Evolutionary conservation across 225 moss, liverwort and hornwort species (phyloP).

Genomic region (Climacium dendroides): DNA sequence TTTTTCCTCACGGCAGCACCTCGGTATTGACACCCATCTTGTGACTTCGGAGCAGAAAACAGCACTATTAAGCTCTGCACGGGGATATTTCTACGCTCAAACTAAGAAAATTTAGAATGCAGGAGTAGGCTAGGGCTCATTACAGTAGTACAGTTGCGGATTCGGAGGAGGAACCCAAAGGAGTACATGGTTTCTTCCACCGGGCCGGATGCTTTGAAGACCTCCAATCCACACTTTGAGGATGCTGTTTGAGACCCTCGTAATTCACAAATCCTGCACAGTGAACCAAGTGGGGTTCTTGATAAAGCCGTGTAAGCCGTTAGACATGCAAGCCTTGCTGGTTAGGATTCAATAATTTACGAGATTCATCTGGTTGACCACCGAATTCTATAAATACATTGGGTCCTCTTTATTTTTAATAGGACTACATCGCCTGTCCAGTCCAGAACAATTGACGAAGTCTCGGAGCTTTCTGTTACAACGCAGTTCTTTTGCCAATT

Average conservation of each 20-base stretch:
- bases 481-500: background rate
- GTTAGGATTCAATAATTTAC: background rate
- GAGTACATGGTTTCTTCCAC: background rate
- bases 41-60: background rate
- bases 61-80: background rate
- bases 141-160: background rate
- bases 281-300: background rate
- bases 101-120: background rate
- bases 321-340: background rate
- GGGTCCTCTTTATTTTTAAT: background rate
- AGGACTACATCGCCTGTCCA: background rate
- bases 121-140: background rate
- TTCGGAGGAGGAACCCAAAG: background rate
- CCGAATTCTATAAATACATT: background rate
- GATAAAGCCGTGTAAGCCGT: background rate
- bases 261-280: background rate
- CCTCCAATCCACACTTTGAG: background rate
- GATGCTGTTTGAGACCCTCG: background rate
- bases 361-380: background rate
- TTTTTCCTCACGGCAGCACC: background rate
- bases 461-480: background rate
- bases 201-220: background rate
- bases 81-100: background rate
- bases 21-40: background rate
- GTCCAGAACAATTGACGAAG: background rate